These are phyloP conservation scores for Potentilla sterilis DNA, from an alignment of 306 rosid genomes.

Conservation along the genomic window DNA sequence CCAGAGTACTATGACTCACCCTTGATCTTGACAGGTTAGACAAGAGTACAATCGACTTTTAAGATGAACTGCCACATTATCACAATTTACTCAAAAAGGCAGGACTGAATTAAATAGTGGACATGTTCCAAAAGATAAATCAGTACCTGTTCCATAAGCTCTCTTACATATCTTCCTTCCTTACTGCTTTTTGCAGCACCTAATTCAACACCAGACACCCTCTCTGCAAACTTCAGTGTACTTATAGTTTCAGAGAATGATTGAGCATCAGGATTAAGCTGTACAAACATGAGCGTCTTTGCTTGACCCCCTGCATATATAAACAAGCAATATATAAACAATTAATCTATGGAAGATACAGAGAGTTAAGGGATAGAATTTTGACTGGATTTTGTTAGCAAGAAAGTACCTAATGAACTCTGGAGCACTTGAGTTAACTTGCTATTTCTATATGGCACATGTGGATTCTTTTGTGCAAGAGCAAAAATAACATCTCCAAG, in stretches of 20 bases:
- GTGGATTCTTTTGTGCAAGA: slow-evolving; percentile 82
- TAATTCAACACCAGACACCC: slow-evolving; percentile 96
- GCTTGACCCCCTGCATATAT: slow-evolving; percentile 88
- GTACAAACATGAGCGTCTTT: slow-evolving; percentile 98
- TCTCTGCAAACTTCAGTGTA: slow-evolving; percentile 96
- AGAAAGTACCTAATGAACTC: slow-evolving; percentile 77
- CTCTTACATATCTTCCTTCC: slow-evolving; percentile 96
- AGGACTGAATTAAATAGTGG: slow-evolving; percentile 6
- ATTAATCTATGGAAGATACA: slow-evolving; percentile 10
- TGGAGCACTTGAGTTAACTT: slow-evolving; percentile 98
- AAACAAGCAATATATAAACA: slow-evolving; percentile 20
- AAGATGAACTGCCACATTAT: not conserved
- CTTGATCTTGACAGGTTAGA: not conserved
- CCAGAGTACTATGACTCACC: not conserved
- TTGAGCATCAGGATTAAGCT: slow-evolving; percentile 87
- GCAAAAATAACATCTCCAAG: slow-evolving; percentile 99
- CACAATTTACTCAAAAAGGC: not conserved
- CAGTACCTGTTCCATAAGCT: slow-evolving; percentile 90
- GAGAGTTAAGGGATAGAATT: slow-evolving; percentile 1
- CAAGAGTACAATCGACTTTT: not conserved
- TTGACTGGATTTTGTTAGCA: not conserved
- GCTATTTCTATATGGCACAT: slow-evolving; percentile 96
- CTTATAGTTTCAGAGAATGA: slow-evolving; percentile 87
- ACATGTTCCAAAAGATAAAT: slow-evolving; percentile 12
- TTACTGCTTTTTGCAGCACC: slow-evolving; percentile 97